These are phyloP conservation scores for Lagenaria siceraria DNA, from an alignment of 306 rosid genomes.

Conservation along the genomic window DNA sequence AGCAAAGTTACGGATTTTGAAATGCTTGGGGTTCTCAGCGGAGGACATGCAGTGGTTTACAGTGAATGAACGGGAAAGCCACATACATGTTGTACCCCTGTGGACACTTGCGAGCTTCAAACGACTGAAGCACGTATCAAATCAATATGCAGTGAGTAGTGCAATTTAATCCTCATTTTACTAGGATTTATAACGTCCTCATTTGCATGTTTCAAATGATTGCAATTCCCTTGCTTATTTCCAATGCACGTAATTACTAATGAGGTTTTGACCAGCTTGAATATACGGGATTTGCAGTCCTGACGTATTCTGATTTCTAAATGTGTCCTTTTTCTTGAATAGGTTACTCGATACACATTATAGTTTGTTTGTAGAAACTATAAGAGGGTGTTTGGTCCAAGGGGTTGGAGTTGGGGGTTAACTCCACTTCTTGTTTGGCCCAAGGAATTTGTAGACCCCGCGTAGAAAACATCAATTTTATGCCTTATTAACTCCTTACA, in stretches of 20 bases:
- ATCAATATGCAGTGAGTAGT: constrained; percentile 56
- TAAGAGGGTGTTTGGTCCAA: neutral
- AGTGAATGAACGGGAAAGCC: constrained; percentile 73
- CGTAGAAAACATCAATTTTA: too few species aligned
- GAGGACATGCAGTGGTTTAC: constrained; percentile 93
- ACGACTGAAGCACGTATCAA: constrained; percentile 70
- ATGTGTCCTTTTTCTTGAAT: neutral
- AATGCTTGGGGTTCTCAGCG: constrained; percentile 61
- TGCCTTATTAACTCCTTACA: too few species aligned
- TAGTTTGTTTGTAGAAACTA: neutral
- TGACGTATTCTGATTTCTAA: neutral
- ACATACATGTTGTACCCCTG: constrained; percentile 86
- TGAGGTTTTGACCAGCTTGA: neutral
- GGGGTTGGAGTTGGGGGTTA: too few species aligned
- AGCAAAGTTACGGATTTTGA: constrained; percentile 59
- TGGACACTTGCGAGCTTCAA: constrained; percentile 94
- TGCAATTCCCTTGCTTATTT: neutral
- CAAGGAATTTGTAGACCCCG: too few species aligned
- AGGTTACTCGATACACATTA: neutral
- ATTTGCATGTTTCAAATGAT: neutral
- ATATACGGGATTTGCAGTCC: neutral
- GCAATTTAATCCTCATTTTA: neutral
- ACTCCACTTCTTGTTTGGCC: too few species aligned
- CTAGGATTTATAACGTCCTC: neutral
- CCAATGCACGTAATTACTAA: neutral